Percentiles rank a stretch among this genome's conserved stretches.
These are phyloP conservation scores for Phytophthora quininea DNA, from an alignment of 352 stramenopile genomes.

Conservation along the genomic window DNA sequence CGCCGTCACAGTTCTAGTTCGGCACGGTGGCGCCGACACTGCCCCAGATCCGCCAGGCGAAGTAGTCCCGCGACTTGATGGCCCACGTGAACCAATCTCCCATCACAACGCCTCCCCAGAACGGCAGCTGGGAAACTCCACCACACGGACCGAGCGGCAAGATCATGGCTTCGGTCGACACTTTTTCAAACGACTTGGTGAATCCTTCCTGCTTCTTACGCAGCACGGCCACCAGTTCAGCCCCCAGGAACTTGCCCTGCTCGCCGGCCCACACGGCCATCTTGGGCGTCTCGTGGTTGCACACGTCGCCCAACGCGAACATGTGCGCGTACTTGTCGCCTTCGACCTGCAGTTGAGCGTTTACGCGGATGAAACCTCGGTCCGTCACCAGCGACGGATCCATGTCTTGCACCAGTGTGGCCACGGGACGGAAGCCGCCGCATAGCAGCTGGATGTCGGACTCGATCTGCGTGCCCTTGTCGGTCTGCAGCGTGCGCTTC, in stretches of 20 bases:
- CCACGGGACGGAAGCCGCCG: conserved; percentile 44
- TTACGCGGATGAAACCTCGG: conserved; percentile 52
- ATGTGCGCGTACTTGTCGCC: conserved; percentile 47
- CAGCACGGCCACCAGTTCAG: conserved; percentile 36
- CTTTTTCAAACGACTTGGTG: conserved; percentile 33
- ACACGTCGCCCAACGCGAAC: conserved; percentile 63
- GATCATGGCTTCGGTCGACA: conserved; percentile 25
- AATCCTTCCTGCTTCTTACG: conserved; percentile 28
- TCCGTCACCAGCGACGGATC: conserved; percentile 51
- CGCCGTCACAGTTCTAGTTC: too few relatives aligned
- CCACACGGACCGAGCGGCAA: conserved; percentile 54
- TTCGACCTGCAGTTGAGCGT: conserved; percentile 53
- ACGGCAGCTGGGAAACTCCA: conserved; percentile 57
- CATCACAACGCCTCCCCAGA: conserved; percentile 55
- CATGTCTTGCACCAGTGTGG: conserved; percentile 41
- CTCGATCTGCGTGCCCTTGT: conserved; percentile 60
- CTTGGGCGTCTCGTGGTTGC: conserved; percentile 55
- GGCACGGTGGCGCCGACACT: conserved; percentile 34
- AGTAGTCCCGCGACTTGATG: conserved; percentile 57
- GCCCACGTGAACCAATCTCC: conserved; percentile 57
- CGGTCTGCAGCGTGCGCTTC: conserved; percentile 44
- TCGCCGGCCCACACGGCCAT: conserved; percentile 44
- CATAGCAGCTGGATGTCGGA: conserved; percentile 63
- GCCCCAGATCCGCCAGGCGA: conserved; percentile 38
- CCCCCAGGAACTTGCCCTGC: conserved; percentile 50